Conservation (phyloP, 148 eudicot genomes). For the Vaccinium corymbosum region DNA sequence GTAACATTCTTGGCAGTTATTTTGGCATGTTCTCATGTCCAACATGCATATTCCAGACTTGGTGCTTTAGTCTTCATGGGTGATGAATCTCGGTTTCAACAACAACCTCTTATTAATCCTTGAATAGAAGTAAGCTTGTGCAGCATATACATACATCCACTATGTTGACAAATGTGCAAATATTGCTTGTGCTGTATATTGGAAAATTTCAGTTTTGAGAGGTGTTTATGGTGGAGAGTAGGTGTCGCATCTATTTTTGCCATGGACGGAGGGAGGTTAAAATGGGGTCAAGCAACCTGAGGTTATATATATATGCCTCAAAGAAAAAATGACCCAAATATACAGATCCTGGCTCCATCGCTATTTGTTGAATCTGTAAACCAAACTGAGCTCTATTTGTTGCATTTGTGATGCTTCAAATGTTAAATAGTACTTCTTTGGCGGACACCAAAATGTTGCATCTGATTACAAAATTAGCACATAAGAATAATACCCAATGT, state of each 20-base stretch:
- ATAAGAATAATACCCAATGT: background rate
- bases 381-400: background rate
- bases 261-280: background rate
- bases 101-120: background rate
- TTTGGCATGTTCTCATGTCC: background rate
- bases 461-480: background rate
- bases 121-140: slow-evolving; percentile 1
- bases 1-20: background rate
- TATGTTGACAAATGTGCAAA: background rate
- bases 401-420: background rate
- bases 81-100: background rate
- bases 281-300: background rate
- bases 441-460: background rate
- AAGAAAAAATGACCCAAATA: background rate
- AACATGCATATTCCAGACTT: background rate
- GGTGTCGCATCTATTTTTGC: background rate
- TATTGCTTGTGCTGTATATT: background rate
- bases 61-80: background rate
- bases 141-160: background rate
- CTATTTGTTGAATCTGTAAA: background rate
- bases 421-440: background rate
- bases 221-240: background rate
- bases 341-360: background rate
- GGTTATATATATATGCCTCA: no score
- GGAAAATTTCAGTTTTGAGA: background rate